phyloP scores from a whole-genome alignment of 306 rosid genomes.

The Potentilla sterilis region DNA sequence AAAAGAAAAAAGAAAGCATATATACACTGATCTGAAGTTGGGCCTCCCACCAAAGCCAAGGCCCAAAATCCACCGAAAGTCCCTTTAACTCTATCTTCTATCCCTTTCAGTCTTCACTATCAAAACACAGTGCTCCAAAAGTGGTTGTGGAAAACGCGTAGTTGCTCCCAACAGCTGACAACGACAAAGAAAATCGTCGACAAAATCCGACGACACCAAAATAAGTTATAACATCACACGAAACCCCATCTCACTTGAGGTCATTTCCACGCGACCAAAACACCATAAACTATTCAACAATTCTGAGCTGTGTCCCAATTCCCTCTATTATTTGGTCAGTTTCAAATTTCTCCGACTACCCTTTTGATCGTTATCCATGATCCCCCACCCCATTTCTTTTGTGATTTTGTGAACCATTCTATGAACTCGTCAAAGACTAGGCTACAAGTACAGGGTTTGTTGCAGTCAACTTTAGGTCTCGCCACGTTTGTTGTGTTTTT shows the following conservation, averaged over 20 bases:
- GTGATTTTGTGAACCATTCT: conserved; percentile 18
- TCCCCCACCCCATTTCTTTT: not conserved
- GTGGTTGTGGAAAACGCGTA: conserved; percentile 35
- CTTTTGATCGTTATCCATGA: not conserved
- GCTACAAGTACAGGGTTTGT: conserved; percentile 7
- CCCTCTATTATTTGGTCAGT: not conserved
- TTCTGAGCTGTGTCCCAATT: conserved; percentile 33
- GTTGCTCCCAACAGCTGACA: not conserved
- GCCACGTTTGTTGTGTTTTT: not conserved
- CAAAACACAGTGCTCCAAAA: not conserved
- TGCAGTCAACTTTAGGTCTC: conserved; percentile 4
- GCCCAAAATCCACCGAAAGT: not conserved
- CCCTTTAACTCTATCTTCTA: not conserved
- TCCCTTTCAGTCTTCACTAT: not conserved
- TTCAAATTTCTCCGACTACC: conserved; percentile 9
- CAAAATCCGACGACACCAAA: not conserved
- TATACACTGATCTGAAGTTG: not conserved
- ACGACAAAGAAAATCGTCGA: conserved; percentile 13
- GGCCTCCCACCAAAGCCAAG: not conserved
- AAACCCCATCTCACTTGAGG: not conserved
- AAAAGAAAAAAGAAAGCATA: too few species aligned
- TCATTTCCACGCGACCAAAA: not conserved
- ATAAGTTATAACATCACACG: conserved; percentile 2
- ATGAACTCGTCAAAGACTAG: conserved; percentile 33
- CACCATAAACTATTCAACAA: not conserved